phyloP scores from a whole-genome alignment of 495 filamentous ascomycete species.

The Aspergillus kassunensis region DNA sequence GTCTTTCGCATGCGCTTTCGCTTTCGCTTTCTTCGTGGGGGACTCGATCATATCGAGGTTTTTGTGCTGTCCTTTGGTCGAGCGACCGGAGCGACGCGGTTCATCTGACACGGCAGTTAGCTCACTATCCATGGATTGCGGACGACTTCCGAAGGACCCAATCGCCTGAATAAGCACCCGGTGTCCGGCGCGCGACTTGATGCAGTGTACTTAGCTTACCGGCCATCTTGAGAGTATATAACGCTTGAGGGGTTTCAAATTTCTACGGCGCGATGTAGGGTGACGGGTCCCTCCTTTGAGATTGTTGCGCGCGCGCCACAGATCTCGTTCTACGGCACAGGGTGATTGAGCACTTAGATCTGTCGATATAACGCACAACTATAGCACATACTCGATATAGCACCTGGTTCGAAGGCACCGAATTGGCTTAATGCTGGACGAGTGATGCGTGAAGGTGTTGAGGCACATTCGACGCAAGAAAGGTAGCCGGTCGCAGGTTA shows the following conservation, averaged over 20 bases:
- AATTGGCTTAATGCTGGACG: background rate
- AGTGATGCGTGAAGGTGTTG: constrained; percentile 6
- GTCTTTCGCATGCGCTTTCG: constrained; percentile 54
- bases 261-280: constrained; percentile 38
- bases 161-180: constrained; percentile 6
- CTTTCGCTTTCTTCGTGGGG: constrained; percentile 57
- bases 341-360: constrained; percentile 28
- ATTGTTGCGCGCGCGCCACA: constrained; percentile 29
- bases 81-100: constrained; percentile 87
- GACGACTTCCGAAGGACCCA: background rate
- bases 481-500: too few relatives aligned
- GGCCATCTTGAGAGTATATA: constrained; percentile 36
- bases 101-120: constrained; percentile 59
- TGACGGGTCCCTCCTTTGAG: constrained; percentile 14
- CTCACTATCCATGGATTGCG: constrained; percentile 12
- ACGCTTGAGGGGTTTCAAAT: constrained; percentile 20
- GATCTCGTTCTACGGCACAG: constrained; percentile 43
- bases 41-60: constrained; percentile 66
- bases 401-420: background rate
- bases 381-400: constrained; percentile 8
- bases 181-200: constrained; percentile 8
- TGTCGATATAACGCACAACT: constrained; percentile 5
- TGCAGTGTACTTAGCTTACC: constrained; percentile 43
- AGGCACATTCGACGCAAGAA: background rate
- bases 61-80: constrained; percentile 95